Evolutionary conservation across 108 stramenopile genomes (phyloP).

Genomic region (Aurantiochytrium sp.): DNA sequence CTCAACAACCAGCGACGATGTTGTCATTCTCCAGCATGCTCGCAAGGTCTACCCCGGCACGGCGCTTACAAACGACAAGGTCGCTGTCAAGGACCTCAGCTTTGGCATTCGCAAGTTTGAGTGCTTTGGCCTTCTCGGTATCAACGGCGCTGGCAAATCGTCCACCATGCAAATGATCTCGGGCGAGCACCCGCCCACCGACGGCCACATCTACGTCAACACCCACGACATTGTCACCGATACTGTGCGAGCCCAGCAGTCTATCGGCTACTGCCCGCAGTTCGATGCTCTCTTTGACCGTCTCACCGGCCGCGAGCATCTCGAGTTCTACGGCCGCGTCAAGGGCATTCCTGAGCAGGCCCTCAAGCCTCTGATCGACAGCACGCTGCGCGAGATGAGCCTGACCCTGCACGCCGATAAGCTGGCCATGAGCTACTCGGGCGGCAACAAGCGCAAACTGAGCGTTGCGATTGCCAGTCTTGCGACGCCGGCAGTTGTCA

Average conservation of each 20-base stretch:
- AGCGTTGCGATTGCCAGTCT: constrained; percentile 30
- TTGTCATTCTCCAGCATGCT: neutral
- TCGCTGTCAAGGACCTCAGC: constrained; percentile 42
- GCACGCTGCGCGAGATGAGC: constrained; percentile 26
- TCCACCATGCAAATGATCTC: constrained; percentile 50
- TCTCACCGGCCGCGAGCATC: constrained; percentile 71
- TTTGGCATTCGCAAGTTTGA: constrained; percentile 38
- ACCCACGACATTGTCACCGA: constrained; percentile 19
- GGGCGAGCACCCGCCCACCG: constrained; percentile 26
- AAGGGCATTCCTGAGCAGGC: constrained; percentile 30
- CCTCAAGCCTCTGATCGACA: constrained; percentile 15
- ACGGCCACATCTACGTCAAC: constrained; percentile 19
- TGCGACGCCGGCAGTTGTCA: constrained; percentile 20
- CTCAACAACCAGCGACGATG: neutral
- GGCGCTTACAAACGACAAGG: neutral
- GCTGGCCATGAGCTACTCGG: constrained; percentile 27
- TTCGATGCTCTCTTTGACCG: constrained; percentile 71
- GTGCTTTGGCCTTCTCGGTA: constrained; percentile 58
- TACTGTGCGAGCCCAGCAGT: neutral
- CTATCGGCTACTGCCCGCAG: constrained; percentile 50
- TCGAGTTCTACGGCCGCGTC: constrained; percentile 60
- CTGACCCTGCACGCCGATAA: constrained; percentile 33
- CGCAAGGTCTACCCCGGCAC: constrained; percentile 12
- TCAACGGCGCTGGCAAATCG: constrained; percentile 63
- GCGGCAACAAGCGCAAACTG: constrained; percentile 39